Evolutionary conservation across 78 protist genomes (phyloP).

Genomic region (Dictyostelium firmibasis): DNA sequence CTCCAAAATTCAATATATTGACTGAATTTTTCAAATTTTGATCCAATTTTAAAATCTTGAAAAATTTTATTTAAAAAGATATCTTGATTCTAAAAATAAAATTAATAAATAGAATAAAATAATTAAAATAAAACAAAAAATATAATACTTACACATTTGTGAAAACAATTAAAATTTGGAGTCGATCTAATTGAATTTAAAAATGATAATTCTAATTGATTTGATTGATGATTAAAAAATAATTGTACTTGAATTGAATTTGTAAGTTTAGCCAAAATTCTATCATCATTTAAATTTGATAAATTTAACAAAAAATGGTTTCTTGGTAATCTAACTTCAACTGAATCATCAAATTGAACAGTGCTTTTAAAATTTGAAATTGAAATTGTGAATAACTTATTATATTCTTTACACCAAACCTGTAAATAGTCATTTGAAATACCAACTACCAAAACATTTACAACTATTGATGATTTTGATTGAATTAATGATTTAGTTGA

Average conservation of each 20-base stretch:
- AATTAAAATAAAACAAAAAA: neutral
- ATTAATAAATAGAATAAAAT: neutral
- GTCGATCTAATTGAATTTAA: conserved; percentile 2
- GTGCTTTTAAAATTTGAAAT: neutral
- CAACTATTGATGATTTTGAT: neutral
- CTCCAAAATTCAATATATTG: conserved; percentile 28
- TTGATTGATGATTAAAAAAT: neutral
- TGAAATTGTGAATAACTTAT: neutral
- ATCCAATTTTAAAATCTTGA: neutral
- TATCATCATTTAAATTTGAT: neutral
- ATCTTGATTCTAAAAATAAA: neutral
- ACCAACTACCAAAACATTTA: neutral
- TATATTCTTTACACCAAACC: conserved; percentile 29
- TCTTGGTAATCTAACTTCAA: neutral
- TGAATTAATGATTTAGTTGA: neutral
- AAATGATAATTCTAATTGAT: neutral
- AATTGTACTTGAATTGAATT: conserved; percentile 22
- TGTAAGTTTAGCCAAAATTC: neutral
- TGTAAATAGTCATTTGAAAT: neutral
- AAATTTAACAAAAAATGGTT: neutral
- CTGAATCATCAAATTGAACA: neutral
- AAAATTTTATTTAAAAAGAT: neutral
- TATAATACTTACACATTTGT: conserved; percentile 18
- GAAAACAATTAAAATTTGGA: neutral
- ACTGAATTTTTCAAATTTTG: neutral